These are phyloP conservation scores for Eucalyptus melliodora DNA, from an alignment of 345 rosid species.

Conservation along the genomic window DNA sequence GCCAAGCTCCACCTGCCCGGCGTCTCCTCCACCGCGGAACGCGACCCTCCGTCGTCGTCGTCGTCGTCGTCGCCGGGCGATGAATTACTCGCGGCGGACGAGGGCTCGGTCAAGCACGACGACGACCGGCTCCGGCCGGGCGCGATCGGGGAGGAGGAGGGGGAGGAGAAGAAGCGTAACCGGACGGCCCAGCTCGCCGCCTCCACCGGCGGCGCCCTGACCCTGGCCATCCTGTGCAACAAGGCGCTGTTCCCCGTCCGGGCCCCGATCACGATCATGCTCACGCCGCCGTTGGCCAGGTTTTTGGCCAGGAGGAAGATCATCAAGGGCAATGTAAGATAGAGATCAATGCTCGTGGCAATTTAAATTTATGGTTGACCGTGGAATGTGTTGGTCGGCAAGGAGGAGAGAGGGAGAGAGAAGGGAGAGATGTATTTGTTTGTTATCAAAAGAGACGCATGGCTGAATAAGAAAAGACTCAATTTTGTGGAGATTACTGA, in stretches of 20 bases:
- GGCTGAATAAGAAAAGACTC: not conserved
- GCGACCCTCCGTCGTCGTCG: not conserved
- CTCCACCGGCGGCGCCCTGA: constrained; percentile 72
- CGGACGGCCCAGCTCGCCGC: constrained; percentile 64
- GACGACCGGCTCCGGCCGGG: not conserved
- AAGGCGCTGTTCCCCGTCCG: constrained; percentile 79
- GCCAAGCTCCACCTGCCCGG: constrained; percentile 56
- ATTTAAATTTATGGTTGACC: not conserved
- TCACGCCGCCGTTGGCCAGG: constrained; percentile 76
- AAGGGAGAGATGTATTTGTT: not conserved
- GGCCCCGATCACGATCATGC: constrained; percentile 69
- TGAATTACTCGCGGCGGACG: not conserved
- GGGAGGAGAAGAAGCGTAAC: constrained; percentile 15
- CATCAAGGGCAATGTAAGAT: constrained; percentile 34
- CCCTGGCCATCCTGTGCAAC: constrained; percentile 69
- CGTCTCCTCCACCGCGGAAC: constrained; percentile 3
- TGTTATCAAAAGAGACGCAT: not conserved
- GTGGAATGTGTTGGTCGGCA: not conserved
- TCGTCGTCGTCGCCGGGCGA: not conserved
- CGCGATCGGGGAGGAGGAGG: not conserved
- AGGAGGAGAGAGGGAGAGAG: not conserved
- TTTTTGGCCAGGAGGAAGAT: constrained; percentile 64
- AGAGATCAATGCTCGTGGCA: not conserved
- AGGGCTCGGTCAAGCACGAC: not conserved
- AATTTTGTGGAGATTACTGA: not conserved